Evolutionary conservation across 176 grass and related monocot genomes (phyloP), one percentile per base, ranked within the genome.

Genomic region (Raddia distichophylla): DNA sequence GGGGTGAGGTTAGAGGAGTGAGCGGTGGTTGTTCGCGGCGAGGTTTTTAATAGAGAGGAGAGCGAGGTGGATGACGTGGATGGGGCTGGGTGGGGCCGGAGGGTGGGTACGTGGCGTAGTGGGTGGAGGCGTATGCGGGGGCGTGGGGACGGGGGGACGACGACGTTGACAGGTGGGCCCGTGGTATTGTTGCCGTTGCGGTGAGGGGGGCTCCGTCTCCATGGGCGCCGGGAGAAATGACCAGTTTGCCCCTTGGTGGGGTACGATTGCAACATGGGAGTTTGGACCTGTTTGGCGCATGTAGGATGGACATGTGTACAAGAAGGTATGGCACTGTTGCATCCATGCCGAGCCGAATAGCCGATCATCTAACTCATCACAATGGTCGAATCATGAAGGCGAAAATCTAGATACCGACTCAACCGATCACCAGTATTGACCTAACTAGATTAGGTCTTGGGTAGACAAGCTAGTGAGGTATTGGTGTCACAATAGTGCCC

Each of bases 131-230:
- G 46, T 64, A 64, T 33, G 20, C 20, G 22, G 61, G 1, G 43
- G 34, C 42, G 64, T 63, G 70, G 60, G 81, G 71, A 7, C 49
- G 10, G 66, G n/a, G 65, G 58, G 17, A 74, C 13, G 64, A 56
- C 16, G 77, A 85, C 64, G 56, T 49, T 81, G 82, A 85, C 77
- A 81, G 77, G 77, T 81, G 87, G 82, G 81, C 1, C 87, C 20
- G 20, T 60, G 53, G 81, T 69, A 50, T 58, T 80, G 60, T 18
- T 45, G 69, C 51, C 74, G 37, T 20, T 71, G 73, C 17, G 43
- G 32, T 2, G 17, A 5, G 3, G 27, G 44, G 40, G 43, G 2
- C 20, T 17, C 47, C 13, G 12, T 79, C 67, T 53, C 76, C 53
- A 54, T 75, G 61, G 70, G 70, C 8, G 44, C 0, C 0, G 2